These are phyloP conservation scores for Mucor lusitanicus DNA, from an alignment of 371 early-diverging fungal genomes.

Conservation along the genomic window DNA sequence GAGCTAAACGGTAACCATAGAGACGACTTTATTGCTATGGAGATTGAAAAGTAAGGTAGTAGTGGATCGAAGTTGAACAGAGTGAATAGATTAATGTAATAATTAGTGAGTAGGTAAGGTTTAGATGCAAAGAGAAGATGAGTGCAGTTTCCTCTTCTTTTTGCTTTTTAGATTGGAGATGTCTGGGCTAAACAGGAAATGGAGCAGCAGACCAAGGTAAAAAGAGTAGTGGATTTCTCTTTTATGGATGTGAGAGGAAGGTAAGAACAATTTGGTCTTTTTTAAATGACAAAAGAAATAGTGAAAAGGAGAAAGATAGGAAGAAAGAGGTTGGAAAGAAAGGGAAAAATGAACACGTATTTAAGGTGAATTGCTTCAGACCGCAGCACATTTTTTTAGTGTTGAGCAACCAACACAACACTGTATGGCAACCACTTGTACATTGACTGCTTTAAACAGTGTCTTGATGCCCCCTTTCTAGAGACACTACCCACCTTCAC, in stretches of 20 bases:
- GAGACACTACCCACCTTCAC: background rate
- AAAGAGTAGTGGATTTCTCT: background rate
- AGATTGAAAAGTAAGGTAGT: background rate
- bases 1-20: constrained; percentile 4
- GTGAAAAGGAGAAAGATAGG: background rate
- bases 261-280: background rate
- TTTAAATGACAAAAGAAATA: background rate
- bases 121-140: background rate
- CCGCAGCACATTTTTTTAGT: constrained; percentile 2
- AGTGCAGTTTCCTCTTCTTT: background rate
- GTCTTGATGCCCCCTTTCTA: background rate
- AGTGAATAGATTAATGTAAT: background rate
- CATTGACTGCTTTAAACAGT: background rate
- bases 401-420: background rate
- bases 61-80: background rate
- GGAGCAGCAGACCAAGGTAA: background rate
- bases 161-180: background rate
- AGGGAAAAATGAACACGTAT: background rate
- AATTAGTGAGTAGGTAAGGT: background rate
- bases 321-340: background rate
- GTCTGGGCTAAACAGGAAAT: background rate
- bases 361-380: constrained; percentile 1
- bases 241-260: background rate
- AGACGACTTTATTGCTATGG: constrained; percentile 2
- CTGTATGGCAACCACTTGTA: background rate